Conservation (phyloP, 345 rosid species). For the sweet orange (Citrus sinensis) region DNA sequence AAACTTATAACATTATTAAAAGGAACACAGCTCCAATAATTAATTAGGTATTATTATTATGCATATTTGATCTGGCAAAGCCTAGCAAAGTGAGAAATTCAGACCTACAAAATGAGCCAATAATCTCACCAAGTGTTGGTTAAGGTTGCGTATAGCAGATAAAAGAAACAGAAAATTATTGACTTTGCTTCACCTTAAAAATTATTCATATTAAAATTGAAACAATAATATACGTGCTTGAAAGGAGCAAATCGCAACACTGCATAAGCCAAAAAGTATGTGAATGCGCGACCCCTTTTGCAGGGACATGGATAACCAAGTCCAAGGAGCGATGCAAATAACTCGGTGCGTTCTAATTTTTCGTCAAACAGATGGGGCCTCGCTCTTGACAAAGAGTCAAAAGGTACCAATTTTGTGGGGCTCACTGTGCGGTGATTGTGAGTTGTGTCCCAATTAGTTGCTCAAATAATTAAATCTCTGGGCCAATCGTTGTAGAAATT, state of each 20-base stretch:
- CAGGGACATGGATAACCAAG: not conserved
- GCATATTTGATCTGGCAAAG: not conserved
- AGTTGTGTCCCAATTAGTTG: not conserved
- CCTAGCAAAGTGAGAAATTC: too few species aligned
- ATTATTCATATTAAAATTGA: not conserved
- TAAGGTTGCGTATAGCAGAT: not conserved
- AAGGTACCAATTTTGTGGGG: not conserved
- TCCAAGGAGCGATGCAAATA: not conserved
- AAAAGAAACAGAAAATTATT: not conserved
- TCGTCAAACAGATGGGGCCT: conserved; percentile 18
- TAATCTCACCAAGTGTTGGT: not conserved
- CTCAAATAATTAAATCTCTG: not conserved
- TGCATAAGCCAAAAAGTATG: not conserved
- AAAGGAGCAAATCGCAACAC: not conserved
- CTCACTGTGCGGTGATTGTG: not conserved
- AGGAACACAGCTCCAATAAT: too few species aligned
- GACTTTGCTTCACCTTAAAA: not conserved
- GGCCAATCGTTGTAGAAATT: not conserved
- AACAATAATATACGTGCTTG: too few species aligned
- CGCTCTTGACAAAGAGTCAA: conserved; percentile 1
- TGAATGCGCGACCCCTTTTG: not conserved
- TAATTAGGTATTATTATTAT: not conserved
- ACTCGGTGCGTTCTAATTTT: not conserved
- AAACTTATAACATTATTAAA: too few species aligned
- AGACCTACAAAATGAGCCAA: too few species aligned